Conservation (phyloP, 2,329 filamentous ascomycete species). For the Trichothecium sympodiale region DNA sequence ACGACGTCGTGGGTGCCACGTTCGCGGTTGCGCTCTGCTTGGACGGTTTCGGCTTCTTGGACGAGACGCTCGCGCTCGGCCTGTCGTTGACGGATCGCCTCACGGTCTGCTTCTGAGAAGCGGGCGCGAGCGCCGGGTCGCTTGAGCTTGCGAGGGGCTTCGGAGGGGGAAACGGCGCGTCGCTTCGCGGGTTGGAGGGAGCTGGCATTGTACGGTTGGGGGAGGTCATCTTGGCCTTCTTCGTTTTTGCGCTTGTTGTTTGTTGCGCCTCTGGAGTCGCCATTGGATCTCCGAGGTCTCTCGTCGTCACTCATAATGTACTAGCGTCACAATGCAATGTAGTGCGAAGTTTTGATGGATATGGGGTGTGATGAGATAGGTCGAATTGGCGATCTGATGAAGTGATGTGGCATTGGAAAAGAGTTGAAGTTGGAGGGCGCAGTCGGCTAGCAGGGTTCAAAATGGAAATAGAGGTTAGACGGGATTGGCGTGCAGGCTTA, state of each 20-base stretch:
- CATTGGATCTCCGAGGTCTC: no score
- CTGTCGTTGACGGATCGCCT: conserved; percentile 54
- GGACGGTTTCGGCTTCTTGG: conserved; percentile 22
- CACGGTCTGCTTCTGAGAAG: conserved; percentile 55
- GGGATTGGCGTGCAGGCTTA: no score
- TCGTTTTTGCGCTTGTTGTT: conserved; percentile 6
- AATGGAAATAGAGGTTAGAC: no score
- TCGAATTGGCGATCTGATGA: no score
- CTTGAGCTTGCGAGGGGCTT: conserved; percentile 53
- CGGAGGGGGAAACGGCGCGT: conserved; percentile 42
- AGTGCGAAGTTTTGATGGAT: no score
- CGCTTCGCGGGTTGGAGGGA: conserved; percentile 48
- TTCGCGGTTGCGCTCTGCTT: conserved; percentile 25
- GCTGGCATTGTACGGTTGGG: conserved; percentile 50
- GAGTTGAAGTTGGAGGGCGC: no score
- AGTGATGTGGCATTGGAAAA: no score
- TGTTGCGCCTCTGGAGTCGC: no score
- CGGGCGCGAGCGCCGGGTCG: conserved; percentile 56
- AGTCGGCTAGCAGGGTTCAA: no score
- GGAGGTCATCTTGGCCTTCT: conserved; percentile 32
- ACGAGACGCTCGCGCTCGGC: conserved; percentile 41
- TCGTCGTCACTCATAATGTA: no score
- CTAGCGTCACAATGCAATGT: no score
- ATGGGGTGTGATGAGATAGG: no score
- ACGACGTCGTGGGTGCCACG: conserved; percentile 70